phyloP scores from a whole-genome alignment of 805 yeast species.

The Yarrowia yakushimensis region DNA sequence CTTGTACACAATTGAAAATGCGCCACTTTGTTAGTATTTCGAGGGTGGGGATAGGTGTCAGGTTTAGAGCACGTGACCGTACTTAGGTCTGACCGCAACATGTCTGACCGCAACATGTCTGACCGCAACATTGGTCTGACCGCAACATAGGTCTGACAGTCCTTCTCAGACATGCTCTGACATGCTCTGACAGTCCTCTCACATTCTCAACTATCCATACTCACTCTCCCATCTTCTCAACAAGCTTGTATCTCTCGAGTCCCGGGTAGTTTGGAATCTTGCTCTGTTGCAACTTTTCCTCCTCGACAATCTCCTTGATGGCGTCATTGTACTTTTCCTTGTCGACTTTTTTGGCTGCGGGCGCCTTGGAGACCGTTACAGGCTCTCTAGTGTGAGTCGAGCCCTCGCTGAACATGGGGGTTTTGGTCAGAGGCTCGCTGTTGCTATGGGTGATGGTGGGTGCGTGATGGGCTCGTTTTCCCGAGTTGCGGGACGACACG shows the following conservation, averaged over 20 bases:
- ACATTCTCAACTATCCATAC: no score
- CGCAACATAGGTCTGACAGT: no score
- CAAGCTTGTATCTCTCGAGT: slow-evolving; percentile 38
- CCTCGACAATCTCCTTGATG: slow-evolving; percentile 41
- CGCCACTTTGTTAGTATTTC: slow-evolving; percentile 49
- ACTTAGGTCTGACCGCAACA: no score
- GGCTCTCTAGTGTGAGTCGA: slow-evolving; percentile 2
- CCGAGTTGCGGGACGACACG: slow-evolving; percentile 2
- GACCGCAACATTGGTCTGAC: no score
- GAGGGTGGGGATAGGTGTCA: no score
- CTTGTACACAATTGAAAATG: slow-evolving; percentile 80
- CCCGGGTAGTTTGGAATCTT: slow-evolving; percentile 42
- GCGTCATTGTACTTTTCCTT: slow-evolving; percentile 39
- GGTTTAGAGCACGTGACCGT: not conserved
- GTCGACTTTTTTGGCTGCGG: slow-evolving; percentile 27
- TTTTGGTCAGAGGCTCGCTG: slow-evolving; percentile 17
- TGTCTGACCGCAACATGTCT: no score
- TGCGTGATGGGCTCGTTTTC: slow-evolving; percentile 18
- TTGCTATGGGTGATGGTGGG: slow-evolving; percentile 6
- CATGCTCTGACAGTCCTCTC: no score
- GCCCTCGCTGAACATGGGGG: slow-evolving; percentile 7
- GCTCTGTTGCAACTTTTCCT: slow-evolving; percentile 37
- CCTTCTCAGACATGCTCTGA: no score
- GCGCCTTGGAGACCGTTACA: not conserved
- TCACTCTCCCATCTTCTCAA: slow-evolving; percentile 45